phyloP scores from a whole-genome alignment of 139 green algal genomes.

The Chlorella sp. region DNA sequence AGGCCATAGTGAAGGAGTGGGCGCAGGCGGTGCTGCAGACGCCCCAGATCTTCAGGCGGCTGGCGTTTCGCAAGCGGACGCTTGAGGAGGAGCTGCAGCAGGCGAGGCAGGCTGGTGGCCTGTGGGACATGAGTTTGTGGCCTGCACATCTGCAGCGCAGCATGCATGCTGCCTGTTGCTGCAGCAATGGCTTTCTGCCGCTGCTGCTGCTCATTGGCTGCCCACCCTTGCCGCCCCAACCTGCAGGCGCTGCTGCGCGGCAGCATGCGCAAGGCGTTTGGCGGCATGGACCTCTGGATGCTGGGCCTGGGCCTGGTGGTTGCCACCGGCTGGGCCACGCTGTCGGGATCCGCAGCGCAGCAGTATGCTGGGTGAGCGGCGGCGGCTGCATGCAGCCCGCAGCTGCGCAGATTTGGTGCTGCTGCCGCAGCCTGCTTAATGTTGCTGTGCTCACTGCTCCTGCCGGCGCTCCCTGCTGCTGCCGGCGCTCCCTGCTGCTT shows the following conservation, averaged over 20 bases:
- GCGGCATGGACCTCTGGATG: conserved; percentile 38
- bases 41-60: conserved; percentile 27
- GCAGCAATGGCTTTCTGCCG: too few species aligned
- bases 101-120: too few species aligned
- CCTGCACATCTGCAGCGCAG: too few species aligned
- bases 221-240: not conserved
- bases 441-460: too few species aligned
- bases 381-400: too few species aligned
- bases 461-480: too few species aligned
- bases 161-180: too few species aligned
- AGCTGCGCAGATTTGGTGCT: too few species aligned
- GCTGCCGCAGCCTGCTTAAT: too few species aligned
- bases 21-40: conserved; percentile 4
- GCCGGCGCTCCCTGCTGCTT: too few species aligned
- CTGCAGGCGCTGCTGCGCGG: conserved; percentile 45
- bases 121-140: too few species aligned
- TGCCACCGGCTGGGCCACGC: conserved; percentile 28
- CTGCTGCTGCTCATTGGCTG: not conserved
- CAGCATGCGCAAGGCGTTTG: conserved; percentile 34
- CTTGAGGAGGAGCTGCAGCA: conserved; percentile 53
- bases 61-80: conserved; percentile 43
- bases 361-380: conserved; percentile 34
- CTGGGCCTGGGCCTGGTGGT: conserved; percentile 48
- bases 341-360: conserved; percentile 34
- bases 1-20: conserved; percentile 25